Evolutionary conservation across 352 stramenopile species (phyloP).

Genomic region (Phytophthora crassamura): DNA sequence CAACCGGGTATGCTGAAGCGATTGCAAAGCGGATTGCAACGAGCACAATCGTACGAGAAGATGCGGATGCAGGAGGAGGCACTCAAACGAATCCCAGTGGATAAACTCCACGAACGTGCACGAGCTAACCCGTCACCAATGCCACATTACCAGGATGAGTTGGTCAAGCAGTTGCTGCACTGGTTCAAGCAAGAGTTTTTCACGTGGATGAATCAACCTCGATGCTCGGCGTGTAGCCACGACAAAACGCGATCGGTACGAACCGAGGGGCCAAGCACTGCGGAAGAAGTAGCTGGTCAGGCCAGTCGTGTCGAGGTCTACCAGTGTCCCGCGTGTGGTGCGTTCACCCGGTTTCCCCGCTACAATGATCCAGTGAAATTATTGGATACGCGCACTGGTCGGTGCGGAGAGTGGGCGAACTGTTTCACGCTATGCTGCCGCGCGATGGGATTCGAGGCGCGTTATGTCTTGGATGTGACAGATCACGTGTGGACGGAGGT

Average conservation of each 20-base stretch:
- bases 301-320: slow-evolving; percentile 91
- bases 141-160: slow-evolving; percentile 65
- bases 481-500: slow-evolving; percentile 97
- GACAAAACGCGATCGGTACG: slow-evolving; percentile 54
- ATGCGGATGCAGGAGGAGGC: slow-evolving; percentile 72
- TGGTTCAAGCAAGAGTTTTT: slow-evolving; percentile 95
- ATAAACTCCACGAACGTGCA: slow-evolving; percentile 68
- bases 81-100: slow-evolving; percentile 69
- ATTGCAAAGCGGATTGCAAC: slow-evolving; percentile 55
- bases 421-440: slow-evolving; percentile 93
- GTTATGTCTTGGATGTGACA: slow-evolving; percentile 94
- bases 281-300: slow-evolving; percentile 64
- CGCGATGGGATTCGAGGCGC: slow-evolving; percentile 90
- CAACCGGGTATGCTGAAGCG: slow-evolving; percentile 55
- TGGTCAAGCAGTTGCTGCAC: slow-evolving; percentile 76
- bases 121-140: slow-evolving; percentile 57
- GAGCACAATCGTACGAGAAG: slow-evolving; percentile 70
- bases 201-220: slow-evolving; percentile 88
- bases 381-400: slow-evolving; percentile 78
- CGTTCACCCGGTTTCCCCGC: slow-evolving; percentile 85
- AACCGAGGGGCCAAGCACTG: slow-evolving; percentile 53
- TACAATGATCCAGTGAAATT: slow-evolving; percentile 93
- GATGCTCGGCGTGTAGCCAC: slow-evolving; percentile 60
- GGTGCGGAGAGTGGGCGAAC: slow-evolving; percentile 95
- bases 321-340: slow-evolving; percentile 61